Percentiles rank a stretch among this genome's conserved stretches.
These are phyloP conservation scores for Hebeloma cylindrosporum DNA, from an alignment of 768 basidiomycete species.

Conservation along the genomic window DNA sequence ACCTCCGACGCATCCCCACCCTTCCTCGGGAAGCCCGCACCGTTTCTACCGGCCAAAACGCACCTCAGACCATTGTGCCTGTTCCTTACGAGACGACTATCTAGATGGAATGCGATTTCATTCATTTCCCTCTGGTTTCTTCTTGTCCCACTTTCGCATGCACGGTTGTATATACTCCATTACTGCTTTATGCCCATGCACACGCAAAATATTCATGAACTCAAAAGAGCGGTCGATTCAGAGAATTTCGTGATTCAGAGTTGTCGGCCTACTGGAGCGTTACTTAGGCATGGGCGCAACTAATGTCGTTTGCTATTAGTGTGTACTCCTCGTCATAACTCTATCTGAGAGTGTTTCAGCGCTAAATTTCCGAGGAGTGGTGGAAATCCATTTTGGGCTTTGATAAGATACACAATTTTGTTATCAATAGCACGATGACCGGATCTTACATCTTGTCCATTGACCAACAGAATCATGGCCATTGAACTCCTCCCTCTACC, in stretches of 20 bases:
- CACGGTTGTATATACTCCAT: conserved; percentile 24
- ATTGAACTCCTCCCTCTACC: conserved; percentile 68
- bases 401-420: no score
- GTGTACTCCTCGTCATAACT: no score
- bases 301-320: no score
- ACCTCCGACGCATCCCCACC: conserved; percentile 82
- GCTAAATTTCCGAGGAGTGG: no score
- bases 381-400: no score
- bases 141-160: conserved; percentile 18
- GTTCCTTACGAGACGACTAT: conserved; percentile 96
- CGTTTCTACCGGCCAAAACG: conserved; percentile 72
- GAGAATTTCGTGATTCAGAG: no score
- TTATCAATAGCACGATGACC: no score
- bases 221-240: conserved; percentile 7
- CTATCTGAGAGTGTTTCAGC: no score
- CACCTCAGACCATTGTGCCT: conserved; percentile 91
- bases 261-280: no score
- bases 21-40: conserved; percentile 78
- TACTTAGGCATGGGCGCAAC: no score
- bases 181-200: conserved; percentile 28
- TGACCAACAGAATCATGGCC: no score
- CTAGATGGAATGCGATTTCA: conserved; percentile 45
- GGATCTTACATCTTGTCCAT: no score
- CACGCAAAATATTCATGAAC: conserved; percentile 22
- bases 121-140: conserved; percentile 20